Percentiles rank a stretch among this genome's conserved stretches.
These are phyloP conservation scores for Rheum nobile DNA, from an alignment of 148 eudicot genomes.

Conservation along the genomic window DNA sequence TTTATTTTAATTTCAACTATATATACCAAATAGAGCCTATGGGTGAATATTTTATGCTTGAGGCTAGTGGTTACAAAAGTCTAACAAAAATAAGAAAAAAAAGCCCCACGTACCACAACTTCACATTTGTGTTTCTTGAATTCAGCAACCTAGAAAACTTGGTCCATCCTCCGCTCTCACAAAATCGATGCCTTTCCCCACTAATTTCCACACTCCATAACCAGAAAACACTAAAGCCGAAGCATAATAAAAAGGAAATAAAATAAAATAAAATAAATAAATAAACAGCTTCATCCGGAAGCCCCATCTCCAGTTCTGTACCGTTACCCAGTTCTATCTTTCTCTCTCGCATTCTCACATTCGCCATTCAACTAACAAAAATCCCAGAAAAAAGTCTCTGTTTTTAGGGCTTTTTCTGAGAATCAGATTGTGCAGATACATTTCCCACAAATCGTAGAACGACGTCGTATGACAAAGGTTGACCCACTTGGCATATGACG, in stretches of 20 bases:
- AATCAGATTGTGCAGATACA: background rate
- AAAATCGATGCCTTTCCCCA: background rate
- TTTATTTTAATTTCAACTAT: too few relatives aligned
- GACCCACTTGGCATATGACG: conserved; percentile 21
- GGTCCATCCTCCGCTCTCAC: background rate
- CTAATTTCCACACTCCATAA: background rate
- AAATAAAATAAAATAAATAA: background rate
- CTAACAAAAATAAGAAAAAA: too few relatives aligned
- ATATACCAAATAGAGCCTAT: too few relatives aligned
- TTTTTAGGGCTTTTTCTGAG: background rate
- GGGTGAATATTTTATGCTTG: too few relatives aligned
- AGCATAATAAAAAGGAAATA: background rate
- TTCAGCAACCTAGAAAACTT: background rate
- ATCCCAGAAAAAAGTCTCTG: background rate
- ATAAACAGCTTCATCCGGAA: background rate
- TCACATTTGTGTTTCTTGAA: background rate
- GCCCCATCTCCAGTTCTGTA: conserved; percentile 1
- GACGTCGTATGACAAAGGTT: background rate
- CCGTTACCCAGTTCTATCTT: background rate
- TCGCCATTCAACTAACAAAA: background rate
- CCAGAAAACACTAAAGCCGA: background rate
- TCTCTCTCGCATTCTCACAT: background rate
- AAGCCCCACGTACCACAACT: background rate
- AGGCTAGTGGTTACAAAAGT: too few relatives aligned
- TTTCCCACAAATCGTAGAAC: background rate